Conservation (phyloP, 2,329 filamentous ascomycete genomes). For the Colletotrichum liriopes region DNA sequence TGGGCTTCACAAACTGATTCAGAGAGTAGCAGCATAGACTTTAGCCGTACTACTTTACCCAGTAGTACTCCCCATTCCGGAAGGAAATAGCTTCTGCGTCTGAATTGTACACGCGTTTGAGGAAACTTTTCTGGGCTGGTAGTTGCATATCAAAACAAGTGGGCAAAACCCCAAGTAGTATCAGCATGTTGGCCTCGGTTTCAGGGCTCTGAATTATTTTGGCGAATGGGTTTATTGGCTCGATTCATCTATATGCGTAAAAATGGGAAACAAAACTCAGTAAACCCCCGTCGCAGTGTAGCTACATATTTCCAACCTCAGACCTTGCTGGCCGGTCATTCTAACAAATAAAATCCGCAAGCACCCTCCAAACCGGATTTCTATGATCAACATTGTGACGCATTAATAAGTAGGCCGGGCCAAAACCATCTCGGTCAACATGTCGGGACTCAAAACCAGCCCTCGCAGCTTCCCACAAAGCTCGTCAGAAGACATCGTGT, state of each 20-base stretch:
- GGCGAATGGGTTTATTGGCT: too few relatives aligned
- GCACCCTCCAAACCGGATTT: not conserved
- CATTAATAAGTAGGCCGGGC: not conserved
- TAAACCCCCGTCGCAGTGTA: too few relatives aligned
- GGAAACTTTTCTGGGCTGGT: not conserved
- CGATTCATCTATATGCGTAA: not conserved
- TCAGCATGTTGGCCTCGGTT: not conserved
- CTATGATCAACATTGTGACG: fast-evolving
- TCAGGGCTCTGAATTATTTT: too few relatives aligned
- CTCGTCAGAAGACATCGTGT: not conserved
- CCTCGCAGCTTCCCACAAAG: not conserved
- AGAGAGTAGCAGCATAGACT: not conserved
- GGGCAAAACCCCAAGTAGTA: not conserved
- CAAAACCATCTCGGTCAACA: not conserved
- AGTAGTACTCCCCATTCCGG: not conserved
- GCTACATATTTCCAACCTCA: not conserved
- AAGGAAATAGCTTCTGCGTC: not conserved
- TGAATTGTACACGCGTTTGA: not conserved
- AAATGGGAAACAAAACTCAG: not conserved
- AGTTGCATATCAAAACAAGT: not conserved
- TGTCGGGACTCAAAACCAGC: not conserved
- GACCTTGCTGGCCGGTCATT: not conserved
- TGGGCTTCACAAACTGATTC: not conserved
- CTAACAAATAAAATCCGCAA: not conserved
- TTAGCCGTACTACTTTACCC: not conserved